phyloP scores from a whole-genome alignment of 1,284 basidiomycete genomes.

The Takashimella tepidaria region DNA sequence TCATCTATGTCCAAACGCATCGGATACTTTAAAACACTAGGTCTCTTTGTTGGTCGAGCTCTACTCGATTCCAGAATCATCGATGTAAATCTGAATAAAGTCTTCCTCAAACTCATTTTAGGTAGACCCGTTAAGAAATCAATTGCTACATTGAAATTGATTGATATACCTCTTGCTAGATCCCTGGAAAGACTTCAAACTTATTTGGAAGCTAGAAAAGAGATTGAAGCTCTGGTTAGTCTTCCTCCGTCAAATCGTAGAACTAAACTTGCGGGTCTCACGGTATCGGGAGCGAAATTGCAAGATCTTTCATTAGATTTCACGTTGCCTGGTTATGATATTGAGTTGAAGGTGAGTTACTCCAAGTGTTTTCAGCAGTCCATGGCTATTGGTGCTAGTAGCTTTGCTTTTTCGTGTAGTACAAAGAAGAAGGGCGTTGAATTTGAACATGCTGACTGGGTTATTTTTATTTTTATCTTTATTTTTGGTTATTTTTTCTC shows the following conservation, averaged over 20 bases:
- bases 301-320: constrained; percentile 91
- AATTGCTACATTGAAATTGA: constrained; percentile 70
- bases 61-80: constrained; percentile 96
- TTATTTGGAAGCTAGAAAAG: constrained; percentile 47
- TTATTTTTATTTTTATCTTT: too few relatives aligned
- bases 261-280: constrained; percentile 42
- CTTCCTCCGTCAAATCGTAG: constrained; percentile 39
- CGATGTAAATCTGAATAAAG: constrained; percentile 86
- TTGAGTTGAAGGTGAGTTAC: constrained; percentile 72
- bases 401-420: too few relatives aligned
- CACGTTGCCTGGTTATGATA: constrained; percentile 89
- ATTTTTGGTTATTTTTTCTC: too few relatives aligned
- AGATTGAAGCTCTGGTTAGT: constrained; percentile 44
- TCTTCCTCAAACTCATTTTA: constrained; percentile 83
- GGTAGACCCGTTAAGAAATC: constrained; percentile 78
- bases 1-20: constrained; percentile 50
- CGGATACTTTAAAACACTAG: constrained; percentile 81
- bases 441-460: too few relatives aligned
- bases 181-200: constrained; percentile 75
- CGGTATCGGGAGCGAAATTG: constrained; percentile 57
- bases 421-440: too few relatives aligned
- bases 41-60: constrained; percentile 96
- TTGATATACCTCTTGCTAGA: constrained; percentile 78
- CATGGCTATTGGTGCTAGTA: too few relatives aligned
- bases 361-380: too few relatives aligned